phyloP scores from a whole-genome alignment of 257 asterid species.

The Petrea volubilis region DNA sequence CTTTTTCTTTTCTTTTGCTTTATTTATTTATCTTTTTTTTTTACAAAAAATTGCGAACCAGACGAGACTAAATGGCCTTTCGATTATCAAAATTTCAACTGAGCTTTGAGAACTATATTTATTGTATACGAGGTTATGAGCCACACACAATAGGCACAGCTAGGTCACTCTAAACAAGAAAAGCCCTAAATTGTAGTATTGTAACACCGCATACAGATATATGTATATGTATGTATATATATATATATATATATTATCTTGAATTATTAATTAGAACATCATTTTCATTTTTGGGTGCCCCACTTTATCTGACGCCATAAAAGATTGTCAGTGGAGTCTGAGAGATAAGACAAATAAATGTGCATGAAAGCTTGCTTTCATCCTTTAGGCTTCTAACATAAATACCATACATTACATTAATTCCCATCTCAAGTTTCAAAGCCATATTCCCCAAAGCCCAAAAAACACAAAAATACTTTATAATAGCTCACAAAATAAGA shows the following conservation, averaged over 20 bases:
- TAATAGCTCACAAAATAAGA: not conserved
- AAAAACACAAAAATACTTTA: not conserved
- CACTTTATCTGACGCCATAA: constrained; percentile 39
- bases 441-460: not conserved
- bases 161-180: constrained; percentile 32
- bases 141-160: constrained; percentile 21
- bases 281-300: constrained; percentile 58
- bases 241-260: constrained; percentile 17
- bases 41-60: no score
- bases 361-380: constrained; percentile 35
- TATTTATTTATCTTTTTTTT: no score
- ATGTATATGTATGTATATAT: not conserved
- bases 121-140: constrained; percentile 14
- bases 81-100: not conserved
- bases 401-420: constrained; percentile 4
- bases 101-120: constrained; percentile 10
- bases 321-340: constrained; percentile 42
- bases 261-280: constrained; percentile 31
- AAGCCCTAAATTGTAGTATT: constrained; percentile 31
- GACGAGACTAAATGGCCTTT: constrained; percentile 6
- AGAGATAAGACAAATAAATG: constrained; percentile 59
- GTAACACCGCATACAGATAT: not conserved
- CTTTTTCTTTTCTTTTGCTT: no score
- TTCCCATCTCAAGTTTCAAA: constrained; percentile 25
- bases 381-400: constrained; percentile 24